Percentiles rank a stretch among this genome's conserved stretches.
Evolutionary conservation across 2,329 filamentous ascomycete species (phyloP).

Genomic region (Apiospora kogelbergensis): DNA sequence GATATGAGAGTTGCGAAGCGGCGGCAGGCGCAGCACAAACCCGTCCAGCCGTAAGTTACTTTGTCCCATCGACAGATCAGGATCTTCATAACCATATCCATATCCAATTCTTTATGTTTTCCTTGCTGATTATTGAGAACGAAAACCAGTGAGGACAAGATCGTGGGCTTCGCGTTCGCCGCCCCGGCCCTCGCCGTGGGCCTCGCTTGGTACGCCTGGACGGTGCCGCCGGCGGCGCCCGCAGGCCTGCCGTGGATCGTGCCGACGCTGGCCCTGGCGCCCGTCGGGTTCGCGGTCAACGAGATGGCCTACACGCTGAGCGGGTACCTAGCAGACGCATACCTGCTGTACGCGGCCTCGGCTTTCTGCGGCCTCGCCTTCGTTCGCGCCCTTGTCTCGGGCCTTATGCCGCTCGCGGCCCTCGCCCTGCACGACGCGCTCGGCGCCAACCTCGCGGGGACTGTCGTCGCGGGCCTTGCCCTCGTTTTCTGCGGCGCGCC

Average conservation of each 20-base stretch:
- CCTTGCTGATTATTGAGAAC: too few relatives aligned
- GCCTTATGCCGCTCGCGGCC: constrained; percentile 25
- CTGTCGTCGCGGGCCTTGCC: constrained; percentile 23
- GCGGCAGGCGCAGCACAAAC: too few relatives aligned
- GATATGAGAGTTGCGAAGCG: too few relatives aligned
- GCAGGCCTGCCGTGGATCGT: constrained; percentile 35
- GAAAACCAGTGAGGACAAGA: constrained; percentile 40
- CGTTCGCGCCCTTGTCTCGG: constrained; percentile 24
- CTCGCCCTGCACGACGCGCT: constrained; percentile 22
- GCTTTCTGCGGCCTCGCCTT: constrained; percentile 26
- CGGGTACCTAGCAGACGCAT: constrained; percentile 27
- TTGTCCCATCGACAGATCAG: too few relatives aligned
- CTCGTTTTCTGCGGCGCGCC: constrained; percentile 20
- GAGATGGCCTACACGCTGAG: constrained; percentile 25
- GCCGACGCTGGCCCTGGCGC: constrained; percentile 38
- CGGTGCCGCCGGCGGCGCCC: constrained; percentile 39
- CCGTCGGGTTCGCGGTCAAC: constrained; percentile 47
- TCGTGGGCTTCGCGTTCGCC: constrained; percentile 45
- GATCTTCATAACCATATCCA: too few relatives aligned
- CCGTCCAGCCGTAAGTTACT: too few relatives aligned
- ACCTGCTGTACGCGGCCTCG: constrained; percentile 25
- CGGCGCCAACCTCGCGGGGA: constrained; percentile 23
- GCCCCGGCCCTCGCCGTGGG: constrained; percentile 27
- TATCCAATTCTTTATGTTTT: too few relatives aligned
- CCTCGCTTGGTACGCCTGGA: constrained; percentile 32